These are phyloP conservation scores for Aspergillus saccharolyticus DNA, from an alignment of 495 filamentous ascomycete species.

Conservation along the genomic window DNA sequence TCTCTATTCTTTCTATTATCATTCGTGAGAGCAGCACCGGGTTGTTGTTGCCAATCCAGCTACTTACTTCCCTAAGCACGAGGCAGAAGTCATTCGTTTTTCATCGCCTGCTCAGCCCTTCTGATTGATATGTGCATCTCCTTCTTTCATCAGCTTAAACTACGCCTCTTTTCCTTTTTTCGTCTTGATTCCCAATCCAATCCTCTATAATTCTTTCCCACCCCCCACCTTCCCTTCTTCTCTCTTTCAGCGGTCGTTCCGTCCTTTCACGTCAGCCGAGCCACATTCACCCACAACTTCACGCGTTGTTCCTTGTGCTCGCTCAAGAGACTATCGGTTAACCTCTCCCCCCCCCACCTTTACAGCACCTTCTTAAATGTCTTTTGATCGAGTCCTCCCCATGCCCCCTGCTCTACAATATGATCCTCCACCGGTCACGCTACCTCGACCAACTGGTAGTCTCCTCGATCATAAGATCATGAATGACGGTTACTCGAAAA, in stretches of 20 bases:
- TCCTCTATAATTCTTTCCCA: conserved; percentile 9
- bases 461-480: conserved; percentile 50
- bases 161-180: conserved; percentile 14
- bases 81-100: conserved; percentile 5
- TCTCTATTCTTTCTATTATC: background rate
- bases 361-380: conserved; percentile 37
- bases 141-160: conserved; percentile 14
- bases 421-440: conserved; percentile 32
- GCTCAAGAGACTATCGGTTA: conserved; percentile 18
- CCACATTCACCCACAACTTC: conserved; percentile 9
- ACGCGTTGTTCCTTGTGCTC: conserved; percentile 12
- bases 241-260: conserved; percentile 9
- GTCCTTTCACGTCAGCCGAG: conserved; percentile 5
- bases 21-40: background rate
- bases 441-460: conserved; percentile 34
- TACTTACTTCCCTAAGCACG: conserved; percentile 3
- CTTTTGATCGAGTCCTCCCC: conserved; percentile 54
- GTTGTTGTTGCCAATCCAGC: background rate
- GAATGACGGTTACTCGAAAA: conserved; percentile 32
- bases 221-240: conserved; percentile 5
- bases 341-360: conserved; percentile 9
- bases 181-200: conserved; percentile 2
- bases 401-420: conserved; percentile 43
- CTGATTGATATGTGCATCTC: conserved; percentile 6
- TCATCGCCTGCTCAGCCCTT: conserved; percentile 4